A percentile compares a stretch with the other conserved stretches of the same genome.
These are phyloP conservation scores for Collybia mongolica DNA, from an alignment of 768 basidiomycete genomes.

Conservation along the genomic window DNA sequence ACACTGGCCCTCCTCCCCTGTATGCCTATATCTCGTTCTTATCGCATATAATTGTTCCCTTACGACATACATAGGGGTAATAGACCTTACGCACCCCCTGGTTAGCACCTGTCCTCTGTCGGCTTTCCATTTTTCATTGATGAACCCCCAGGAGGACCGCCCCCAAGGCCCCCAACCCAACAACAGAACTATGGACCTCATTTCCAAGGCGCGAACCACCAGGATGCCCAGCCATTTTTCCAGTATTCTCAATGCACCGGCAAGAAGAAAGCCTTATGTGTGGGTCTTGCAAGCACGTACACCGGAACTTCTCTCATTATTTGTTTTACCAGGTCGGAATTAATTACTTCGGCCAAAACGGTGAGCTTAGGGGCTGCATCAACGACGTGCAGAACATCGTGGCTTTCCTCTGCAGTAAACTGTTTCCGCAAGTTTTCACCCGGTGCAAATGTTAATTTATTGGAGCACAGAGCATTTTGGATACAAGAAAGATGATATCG, in stretches of 20 bases:
- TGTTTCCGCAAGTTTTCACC: background rate
- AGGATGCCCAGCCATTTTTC: slow-evolving; percentile 62
- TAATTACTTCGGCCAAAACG: slow-evolving; percentile 72
- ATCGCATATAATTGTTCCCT: background rate
- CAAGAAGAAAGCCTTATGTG: slow-evolving; percentile 84
- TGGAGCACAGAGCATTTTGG: slow-evolving; percentile 48
- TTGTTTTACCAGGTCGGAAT: slow-evolving; percentile 76
- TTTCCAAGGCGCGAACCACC: slow-evolving; percentile 42
- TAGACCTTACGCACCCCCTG: slow-evolving; percentile 22
- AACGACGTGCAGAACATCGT: slow-evolving; percentile 87
- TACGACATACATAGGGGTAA: slow-evolving; percentile 3
- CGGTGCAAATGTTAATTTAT: background rate
- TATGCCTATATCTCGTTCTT: slow-evolving; percentile 6
- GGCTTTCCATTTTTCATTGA: background rate
- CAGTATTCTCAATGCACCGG: slow-evolving; percentile 90
- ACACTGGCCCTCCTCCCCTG: slow-evolving; percentile 16
- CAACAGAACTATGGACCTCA: slow-evolving; percentile 67
- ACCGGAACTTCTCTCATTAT: background rate
- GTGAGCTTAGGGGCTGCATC: slow-evolving; percentile 81
- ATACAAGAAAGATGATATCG: slow-evolving; percentile 79
- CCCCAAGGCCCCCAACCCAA: slow-evolving; percentile 52
- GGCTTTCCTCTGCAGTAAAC: slow-evolving; percentile 70
- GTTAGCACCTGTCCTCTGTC: slow-evolving; percentile 8
- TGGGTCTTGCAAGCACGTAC: slow-evolving; percentile 33
- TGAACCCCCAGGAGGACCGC: slow-evolving; percentile 30